Percentiles rank a stretch among this genome's conserved stretches.
Evolutionary conservation across 2,329 filamentous ascomycete genomes (phyloP).

Genomic region (Sarocladium kiliense): DNA sequence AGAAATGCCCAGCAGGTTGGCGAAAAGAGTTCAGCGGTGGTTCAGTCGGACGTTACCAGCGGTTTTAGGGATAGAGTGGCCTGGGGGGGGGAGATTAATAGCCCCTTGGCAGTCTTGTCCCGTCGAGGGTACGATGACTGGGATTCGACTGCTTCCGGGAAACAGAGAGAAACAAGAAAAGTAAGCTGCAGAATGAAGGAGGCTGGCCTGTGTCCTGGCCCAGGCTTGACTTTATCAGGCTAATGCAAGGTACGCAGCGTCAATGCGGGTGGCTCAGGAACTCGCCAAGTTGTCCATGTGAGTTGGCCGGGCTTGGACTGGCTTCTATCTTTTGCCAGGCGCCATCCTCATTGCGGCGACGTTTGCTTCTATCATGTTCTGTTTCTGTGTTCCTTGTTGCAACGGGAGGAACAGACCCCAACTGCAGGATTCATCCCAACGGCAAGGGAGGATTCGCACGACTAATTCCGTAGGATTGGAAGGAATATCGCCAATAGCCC

Average conservation of each 20-base stretch:
- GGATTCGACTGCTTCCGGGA: neutral
- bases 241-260: constrained; percentile 1
- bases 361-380: too few species aligned
- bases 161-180: too few species aligned
- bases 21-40: neutral
- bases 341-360: too few species aligned
- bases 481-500: neutral
- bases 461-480: neutral
- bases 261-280: neutral
- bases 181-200: too few species aligned
- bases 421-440: too few species aligned
- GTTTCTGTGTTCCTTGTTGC: neutral
- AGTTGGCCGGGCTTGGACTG: neutral
- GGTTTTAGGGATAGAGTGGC: neutral
- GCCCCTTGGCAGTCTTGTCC: neutral
- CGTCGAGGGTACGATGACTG: too few species aligned
- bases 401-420: too few species aligned
- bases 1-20: constrained; percentile 7
- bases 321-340: too few species aligned
- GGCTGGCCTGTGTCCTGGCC: too few species aligned
- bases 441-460: neutral
- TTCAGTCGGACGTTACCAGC: neutral
- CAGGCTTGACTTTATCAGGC: neutral
- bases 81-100: neutral
- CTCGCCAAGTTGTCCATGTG: neutral